phyloP scores from a whole-genome alignment of 2,329 filamentous ascomycete species.

The Xylariaceae sp. region DNA sequence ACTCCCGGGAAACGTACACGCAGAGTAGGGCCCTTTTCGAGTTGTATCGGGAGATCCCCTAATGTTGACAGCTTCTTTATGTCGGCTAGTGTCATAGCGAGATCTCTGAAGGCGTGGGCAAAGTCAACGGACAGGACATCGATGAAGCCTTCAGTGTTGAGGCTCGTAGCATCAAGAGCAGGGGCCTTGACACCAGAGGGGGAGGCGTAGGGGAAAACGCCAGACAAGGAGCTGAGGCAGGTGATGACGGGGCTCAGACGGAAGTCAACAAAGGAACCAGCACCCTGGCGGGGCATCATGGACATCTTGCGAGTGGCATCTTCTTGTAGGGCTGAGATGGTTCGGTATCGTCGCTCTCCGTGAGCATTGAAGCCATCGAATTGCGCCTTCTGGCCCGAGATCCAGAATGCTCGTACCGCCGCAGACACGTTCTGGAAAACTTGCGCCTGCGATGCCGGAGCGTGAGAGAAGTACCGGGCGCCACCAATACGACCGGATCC shows the following conservation, averaged over 20 bases:
- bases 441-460: slow-evolving; percentile 77
- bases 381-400: slow-evolving; percentile 83
- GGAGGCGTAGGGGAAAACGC: slow-evolving; percentile 44
- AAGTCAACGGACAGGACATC: slow-evolving; percentile 85
- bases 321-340: slow-evolving; percentile 69
- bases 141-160: slow-evolving; percentile 79
- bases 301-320: slow-evolving; percentile 65
- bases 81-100: slow-evolving; percentile 74
- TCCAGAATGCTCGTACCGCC: slow-evolving; percentile 83
- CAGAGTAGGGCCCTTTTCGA: slow-evolving; percentile 62
- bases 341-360: slow-evolving; percentile 74
- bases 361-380: slow-evolving; percentile 72
- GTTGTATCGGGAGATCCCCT: slow-evolving; percentile 76
- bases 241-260: slow-evolving; percentile 83
- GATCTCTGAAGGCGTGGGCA: slow-evolving; percentile 75
- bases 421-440: slow-evolving; percentile 94
- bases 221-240: slow-evolving; percentile 68
- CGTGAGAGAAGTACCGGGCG: slow-evolving; percentile 84
- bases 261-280: slow-evolving; percentile 87
- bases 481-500: slow-evolving; percentile 66
- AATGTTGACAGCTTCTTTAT: slow-evolving; percentile 69
- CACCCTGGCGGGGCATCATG: slow-evolving; percentile 47
- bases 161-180: slow-evolving; percentile 47
- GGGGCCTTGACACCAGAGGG: slow-evolving; percentile 37
- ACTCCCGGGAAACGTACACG: slow-evolving; percentile 88